These are phyloP conservation scores for Chamaenerion angustifolium DNA, from an alignment of 345 rosid genomes.

Conservation along the genomic window DNA sequence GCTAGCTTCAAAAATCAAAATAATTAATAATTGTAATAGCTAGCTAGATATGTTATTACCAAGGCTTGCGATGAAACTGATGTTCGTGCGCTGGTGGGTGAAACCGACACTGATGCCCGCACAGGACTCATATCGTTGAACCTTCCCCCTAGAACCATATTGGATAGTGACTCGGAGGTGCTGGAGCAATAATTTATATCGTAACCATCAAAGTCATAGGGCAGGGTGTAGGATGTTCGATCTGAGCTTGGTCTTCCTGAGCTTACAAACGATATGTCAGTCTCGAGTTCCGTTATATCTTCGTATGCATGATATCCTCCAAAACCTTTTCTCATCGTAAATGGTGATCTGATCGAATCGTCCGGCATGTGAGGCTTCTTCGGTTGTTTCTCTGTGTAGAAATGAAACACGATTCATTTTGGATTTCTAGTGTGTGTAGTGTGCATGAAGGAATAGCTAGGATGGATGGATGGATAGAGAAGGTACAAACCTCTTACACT, in stretches of 20 bases:
- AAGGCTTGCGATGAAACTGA: conserved; percentile 45
- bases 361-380: conserved; percentile 25
- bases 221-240: conserved; percentile 23
- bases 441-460: too few species aligned
- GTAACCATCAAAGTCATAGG: too few species aligned
- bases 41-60: conserved; percentile 14
- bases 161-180: neutral
- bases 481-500: conserved; percentile 42
- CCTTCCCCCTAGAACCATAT: neutral
- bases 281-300: conserved; percentile 44
- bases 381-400: conserved; percentile 31
- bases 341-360: conserved; percentile 44
- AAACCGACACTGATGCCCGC: conserved; percentile 38
- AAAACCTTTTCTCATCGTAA: conserved; percentile 3
- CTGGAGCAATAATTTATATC: neutral
- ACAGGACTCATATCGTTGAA: conserved; percentile 23
- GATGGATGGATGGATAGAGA: too few species aligned
- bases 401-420: too few species aligned
- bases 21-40: too few species aligned
- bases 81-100: conserved; percentile 42
- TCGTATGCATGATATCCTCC: conserved; percentile 14
- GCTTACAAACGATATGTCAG: conserved; percentile 76
- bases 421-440: too few species aligned
- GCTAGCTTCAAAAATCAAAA: too few species aligned
- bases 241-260: conserved; percentile 70